phyloP scores from a whole-genome alignment of 2,329 filamentous ascomycete genomes.

The Fusarium piperis region DNA sequence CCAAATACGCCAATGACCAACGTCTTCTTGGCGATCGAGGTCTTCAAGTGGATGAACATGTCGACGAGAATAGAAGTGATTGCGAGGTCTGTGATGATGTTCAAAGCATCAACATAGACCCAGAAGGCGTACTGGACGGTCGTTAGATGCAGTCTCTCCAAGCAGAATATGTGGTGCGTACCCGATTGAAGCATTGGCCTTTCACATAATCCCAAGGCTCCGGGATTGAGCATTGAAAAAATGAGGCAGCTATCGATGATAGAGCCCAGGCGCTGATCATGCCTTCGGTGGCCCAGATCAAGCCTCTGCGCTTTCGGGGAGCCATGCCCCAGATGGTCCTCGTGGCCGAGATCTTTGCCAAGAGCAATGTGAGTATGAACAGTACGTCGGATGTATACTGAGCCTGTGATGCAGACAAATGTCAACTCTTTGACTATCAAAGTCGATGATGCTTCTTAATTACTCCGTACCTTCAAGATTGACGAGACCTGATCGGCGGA shows the following conservation, averaged over 20 bases:
- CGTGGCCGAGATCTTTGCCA: conserved; percentile 33
- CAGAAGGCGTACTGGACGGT: conserved; percentile 11
- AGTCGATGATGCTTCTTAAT: not conserved
- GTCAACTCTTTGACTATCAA: not conserved
- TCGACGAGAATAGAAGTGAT: conserved; percentile 14
- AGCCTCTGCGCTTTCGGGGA: conserved; percentile 12
- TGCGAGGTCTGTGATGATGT: conserved; percentile 17
- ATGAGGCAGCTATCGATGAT: conserved; percentile 12
- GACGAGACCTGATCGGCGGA: conserved; percentile 2
- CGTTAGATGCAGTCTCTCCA: not conserved
- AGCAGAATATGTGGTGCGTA: not conserved
- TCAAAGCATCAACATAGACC: conserved; percentile 20
- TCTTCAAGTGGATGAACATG: conserved; percentile 12
- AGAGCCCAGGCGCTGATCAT: conserved; percentile 20
- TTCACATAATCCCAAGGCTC: conserved; percentile 30
- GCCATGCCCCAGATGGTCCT: conserved; percentile 32
- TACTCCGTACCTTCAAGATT: conserved; percentile 22
- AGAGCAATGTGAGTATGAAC: conserved; percentile 13
- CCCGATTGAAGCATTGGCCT: conserved; percentile 26
- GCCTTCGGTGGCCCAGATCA: conserved; percentile 16
- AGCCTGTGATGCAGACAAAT: not conserved
- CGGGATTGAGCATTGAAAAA: conserved; percentile 29
- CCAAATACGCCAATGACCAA: conserved; percentile 25
- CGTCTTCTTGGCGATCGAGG: conserved; percentile 9
- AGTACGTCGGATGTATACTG: conserved; percentile 27